Evolutionary conservation across 768 basidiomycete species (phyloP), one percentile per base, ranked within the genome.

Genomic region (Termitomyces sp.): DNA sequence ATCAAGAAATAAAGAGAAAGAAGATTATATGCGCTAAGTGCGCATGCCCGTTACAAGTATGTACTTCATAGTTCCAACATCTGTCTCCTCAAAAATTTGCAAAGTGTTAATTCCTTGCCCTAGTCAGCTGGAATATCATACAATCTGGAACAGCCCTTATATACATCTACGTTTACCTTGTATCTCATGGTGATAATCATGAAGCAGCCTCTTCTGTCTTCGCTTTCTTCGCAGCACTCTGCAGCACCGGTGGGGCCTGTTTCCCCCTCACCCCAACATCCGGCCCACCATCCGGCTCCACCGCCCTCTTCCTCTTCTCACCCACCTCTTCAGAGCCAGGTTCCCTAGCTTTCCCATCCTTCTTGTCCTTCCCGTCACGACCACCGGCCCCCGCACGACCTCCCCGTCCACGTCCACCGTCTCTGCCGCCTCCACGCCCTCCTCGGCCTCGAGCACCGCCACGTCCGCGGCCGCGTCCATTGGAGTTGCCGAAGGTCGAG

Each of bases 221-320:
- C 14, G 67, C 69, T 66, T 79, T 81, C 65, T 82, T 82, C 37
- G 71, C 29, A 42, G 42, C 69, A 47, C 70, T 69, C 56, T 75
- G 73, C 53, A 80, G 61, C 2, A 66, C 60, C 40, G 82, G 82
- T 11, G 90, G 90, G 3, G 84, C 85, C 32, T 72, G 76, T 8
- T 73, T 77, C 0, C 89, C 89, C 23, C 89, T 80, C 11, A 84
- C 69, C 10, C 89, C 89, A 27, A 79, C 76, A 62, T 86, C 82
- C 3, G 85, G 82, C 0, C 86, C 90, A 62, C 89, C 90, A 64
- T 91, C 90, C 1, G 89, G 89, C 65, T 91, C 90, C 0, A 89
- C 76, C 1, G 79, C 84, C 38, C 88, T 82, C 68, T 91, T 92
- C 58, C 90, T 76, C 75, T 92, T 92, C 61, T 87, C 87, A 29